A percentile compares a stretch with the other conserved stretches of the same genome.
These are phyloP conservation scores for Rhodotorula paludigena DNA, from an alignment of 768 basidiomycete genomes.

Conservation along the genomic window DNA sequence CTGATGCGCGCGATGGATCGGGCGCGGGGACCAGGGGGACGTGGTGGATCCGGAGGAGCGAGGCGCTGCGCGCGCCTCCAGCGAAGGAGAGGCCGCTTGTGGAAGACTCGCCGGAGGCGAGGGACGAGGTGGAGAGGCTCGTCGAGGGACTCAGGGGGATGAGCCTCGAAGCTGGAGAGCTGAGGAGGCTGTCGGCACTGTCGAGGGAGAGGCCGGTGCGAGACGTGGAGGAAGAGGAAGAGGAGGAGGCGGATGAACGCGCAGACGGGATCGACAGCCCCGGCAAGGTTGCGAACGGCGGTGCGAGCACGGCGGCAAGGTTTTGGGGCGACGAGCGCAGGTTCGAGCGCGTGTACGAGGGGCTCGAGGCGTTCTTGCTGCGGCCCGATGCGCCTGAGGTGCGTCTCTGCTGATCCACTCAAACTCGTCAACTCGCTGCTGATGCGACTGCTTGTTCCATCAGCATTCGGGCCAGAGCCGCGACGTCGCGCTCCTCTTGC, in stretches of 20 bases:
- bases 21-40: not conserved
- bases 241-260: not conserved
- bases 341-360: constrained; percentile 23
- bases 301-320: too few relatives aligned
- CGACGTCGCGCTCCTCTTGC: constrained; percentile 32
- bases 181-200: constrained; percentile 9
- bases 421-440: not conserved
- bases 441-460: too few relatives aligned
- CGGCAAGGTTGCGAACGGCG: too few relatives aligned
- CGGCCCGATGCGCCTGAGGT: not conserved
- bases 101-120: constrained; percentile 4
- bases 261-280: not conserved
- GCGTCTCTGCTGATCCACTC: not conserved
- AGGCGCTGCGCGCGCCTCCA: too few relatives aligned
- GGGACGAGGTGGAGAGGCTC: constrained; percentile 7
- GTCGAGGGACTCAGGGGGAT: not conserved
- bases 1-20: constrained; percentile 13
- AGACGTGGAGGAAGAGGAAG: constrained; percentile 31
- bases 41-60: constrained; percentile 24
- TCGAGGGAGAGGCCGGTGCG: constrained; percentile 36
- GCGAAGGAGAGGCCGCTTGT: too few relatives aligned
- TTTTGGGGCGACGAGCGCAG: constrained; percentile 19
- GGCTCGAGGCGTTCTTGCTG: constrained; percentile 5
- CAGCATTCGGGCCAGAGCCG: not conserved
- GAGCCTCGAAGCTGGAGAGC: not conserved